Percentiles rank a stretch among this genome's conserved stretches.
These are phyloP conservation scores for Cornus florida DNA, from an alignment of 148 eudicot species.

Conservation along the genomic window DNA sequence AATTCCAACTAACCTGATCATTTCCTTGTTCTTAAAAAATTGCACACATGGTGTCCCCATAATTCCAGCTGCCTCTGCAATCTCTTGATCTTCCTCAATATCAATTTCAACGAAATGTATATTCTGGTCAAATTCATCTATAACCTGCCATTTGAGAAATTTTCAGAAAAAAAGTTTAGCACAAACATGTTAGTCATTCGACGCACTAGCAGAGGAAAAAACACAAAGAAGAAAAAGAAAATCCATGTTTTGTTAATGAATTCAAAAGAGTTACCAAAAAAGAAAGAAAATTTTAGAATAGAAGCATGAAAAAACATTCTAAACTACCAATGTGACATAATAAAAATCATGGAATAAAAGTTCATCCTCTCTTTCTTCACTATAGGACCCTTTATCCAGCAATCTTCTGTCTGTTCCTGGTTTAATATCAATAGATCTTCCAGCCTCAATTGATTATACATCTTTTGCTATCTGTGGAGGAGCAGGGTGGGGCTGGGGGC, in stretches of 20 bases:
- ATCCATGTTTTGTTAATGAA: not conserved
- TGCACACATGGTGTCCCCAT: constrained; percentile 99
- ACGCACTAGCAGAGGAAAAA: not conserved
- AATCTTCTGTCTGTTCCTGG: not conserved
- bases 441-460: not conserved
- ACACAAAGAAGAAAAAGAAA: not conserved
- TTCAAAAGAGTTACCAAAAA: too few relatives aligned
- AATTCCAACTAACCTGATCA: constrained; percentile 66
- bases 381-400: not conserved
- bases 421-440: not conserved
- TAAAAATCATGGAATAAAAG: not conserved
- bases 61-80: constrained; percentile 97
- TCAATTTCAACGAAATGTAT: constrained; percentile 94
- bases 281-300: not conserved
- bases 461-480: not conserved
- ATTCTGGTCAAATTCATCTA: constrained; percentile 82
- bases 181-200: not conserved
- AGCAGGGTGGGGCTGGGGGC: not conserved
- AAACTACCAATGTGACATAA: not conserved
- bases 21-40: constrained; percentile 95
- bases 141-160: constrained; percentile 56
- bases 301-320: not conserved
- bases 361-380: not conserved
- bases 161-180: not conserved
- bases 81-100: constrained; percentile 92